Evolutionary conservation across 805 yeast genomes (phyloP), one percentile per base, ranked within the genome.

Genomic region (Yamadazyma akitaensis): DNA sequence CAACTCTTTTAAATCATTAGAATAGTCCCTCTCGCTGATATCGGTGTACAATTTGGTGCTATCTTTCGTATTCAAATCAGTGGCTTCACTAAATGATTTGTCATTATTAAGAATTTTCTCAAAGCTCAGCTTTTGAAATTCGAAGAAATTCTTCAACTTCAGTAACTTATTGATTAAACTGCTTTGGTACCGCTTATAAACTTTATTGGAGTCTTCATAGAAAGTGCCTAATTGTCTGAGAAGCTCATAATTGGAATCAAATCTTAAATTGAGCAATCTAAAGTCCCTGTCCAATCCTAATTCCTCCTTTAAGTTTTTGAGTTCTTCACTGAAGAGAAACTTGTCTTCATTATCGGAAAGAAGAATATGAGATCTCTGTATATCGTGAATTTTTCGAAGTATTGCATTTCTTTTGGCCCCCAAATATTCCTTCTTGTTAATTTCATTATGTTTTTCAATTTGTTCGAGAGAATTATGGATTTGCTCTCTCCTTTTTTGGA

Each of bases 91-190:
- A 21, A 47, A 43, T 2, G 26, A 10, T 30, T 52, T 52, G 9
- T 44, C 50, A 33, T 31, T 46, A 14, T 25, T 18, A 11, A 64
- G 44, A n/a, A 54, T 32, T 6, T 58, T 56, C n/a, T 50, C 47
- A 34, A 66, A 64, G 13, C 61, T 43, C n/a, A 57, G 54, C 39
- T 56, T 57, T 46, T 72, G 76, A 50, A 54, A 68, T 50, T 65
- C 69, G 34, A 72, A 61, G 47, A 71, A 72, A 48, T 65, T 63
- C 53, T 64, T 63, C 37, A 72, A 52, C 51, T 72, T 72, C 40
- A 62, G 61, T 32, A 72, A 58, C 51, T 70, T 71, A 53, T 66
- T 70, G 16, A 62, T 48, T 52, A 64, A 38, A 4, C 59, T 46
- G 17, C 48, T 36, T 46, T 63, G 68, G 56, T 65, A 59, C 43